Percentiles rank a stretch among this genome's conserved stretches.
phyloP scores from a whole-genome alignment of 768 basidiomycete genomes.

The Pleurotus cornucopiae region DNA sequence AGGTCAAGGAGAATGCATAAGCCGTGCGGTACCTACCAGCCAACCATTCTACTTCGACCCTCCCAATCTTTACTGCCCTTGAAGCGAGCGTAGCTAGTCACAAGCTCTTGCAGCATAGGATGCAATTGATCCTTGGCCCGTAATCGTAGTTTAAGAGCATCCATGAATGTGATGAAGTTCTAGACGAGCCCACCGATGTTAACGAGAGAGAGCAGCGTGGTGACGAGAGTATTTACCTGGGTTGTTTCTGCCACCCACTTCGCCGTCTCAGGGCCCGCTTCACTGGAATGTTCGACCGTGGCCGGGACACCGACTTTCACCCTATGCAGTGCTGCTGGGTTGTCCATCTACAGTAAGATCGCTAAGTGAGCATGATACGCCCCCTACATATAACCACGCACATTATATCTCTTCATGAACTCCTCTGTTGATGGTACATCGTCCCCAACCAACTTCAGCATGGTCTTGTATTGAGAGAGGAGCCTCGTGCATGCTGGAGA shows the following conservation, averaged over 20 bases:
- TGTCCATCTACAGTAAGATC: slow-evolving; percentile 64
- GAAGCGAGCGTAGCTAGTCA: slow-evolving; percentile 90
- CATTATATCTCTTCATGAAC: slow-evolving; percentile 88
- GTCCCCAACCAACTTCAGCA: slow-evolving; percentile 91
- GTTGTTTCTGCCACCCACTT: slow-evolving; percentile 85
- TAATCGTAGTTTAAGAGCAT: slow-evolving; percentile 86
- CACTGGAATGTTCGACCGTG: slow-evolving; percentile 92
- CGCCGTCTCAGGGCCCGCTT: slow-evolving; percentile 80
- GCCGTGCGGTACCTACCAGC: slow-evolving; percentile 57
- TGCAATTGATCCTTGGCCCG: slow-evolving; percentile 98
- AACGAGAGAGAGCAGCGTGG: not conserved
- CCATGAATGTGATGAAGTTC: slow-evolving; percentile 99
- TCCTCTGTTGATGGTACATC: slow-evolving; percentile 82
- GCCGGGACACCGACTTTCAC: slow-evolving; percentile 92
- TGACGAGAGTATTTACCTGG: slow-evolving; percentile 40
- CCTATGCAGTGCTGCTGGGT: slow-evolving; percentile 88
- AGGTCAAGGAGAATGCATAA: not conserved
- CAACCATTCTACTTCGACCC: slow-evolving; percentile 88
- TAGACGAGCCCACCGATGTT: slow-evolving; percentile 23
- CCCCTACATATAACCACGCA: slow-evolving; percentile 26
- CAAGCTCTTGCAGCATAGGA: slow-evolving; percentile 91
- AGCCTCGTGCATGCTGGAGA: slow-evolving; percentile 93
- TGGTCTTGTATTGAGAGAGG: slow-evolving; percentile 96
- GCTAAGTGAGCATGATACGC: not conserved
- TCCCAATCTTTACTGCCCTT: slow-evolving; percentile 97